Evolutionary conservation across 2,329 filamentous ascomycete species (phyloP).

Genomic region (Talaromyces rugulosus): DNA sequence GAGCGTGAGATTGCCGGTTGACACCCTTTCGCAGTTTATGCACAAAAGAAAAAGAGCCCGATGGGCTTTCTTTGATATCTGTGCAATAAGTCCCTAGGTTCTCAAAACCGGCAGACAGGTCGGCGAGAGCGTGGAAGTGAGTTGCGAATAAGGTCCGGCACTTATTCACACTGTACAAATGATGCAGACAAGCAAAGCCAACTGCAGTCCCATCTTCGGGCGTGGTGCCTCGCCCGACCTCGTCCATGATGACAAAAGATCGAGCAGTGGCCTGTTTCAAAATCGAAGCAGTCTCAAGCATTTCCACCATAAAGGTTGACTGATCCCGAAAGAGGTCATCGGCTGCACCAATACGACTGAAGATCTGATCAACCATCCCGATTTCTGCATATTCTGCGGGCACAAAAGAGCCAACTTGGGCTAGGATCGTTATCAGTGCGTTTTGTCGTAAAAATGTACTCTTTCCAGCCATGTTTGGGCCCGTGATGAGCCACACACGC

Average conservation of each 20-base stretch:
- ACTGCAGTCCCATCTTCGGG: slow-evolving; percentile 88
- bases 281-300: slow-evolving; percentile 93
- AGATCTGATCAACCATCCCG: slow-evolving; percentile 92
- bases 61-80: slow-evolving; percentile 71
- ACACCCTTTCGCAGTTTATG: slow-evolving; percentile 77
- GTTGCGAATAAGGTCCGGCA: slow-evolving; percentile 88
- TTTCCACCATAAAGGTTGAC: slow-evolving; percentile 99
- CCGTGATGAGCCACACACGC: slow-evolving; percentile 64
- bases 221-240: slow-evolving; percentile 91
- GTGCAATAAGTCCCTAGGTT: slow-evolving; percentile 78
- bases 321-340: slow-evolving; percentile 94
- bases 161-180: slow-evolving; percentile 72
- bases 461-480: slow-evolving; percentile 99
- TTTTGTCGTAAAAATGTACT: slow-evolving; percentile 95
- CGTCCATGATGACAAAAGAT: slow-evolving; percentile 97
- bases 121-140: slow-evolving; percentile 82
- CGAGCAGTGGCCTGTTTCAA: slow-evolving; percentile 75
- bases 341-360: slow-evolving; percentile 86
- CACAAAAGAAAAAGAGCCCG: slow-evolving; percentile 73
- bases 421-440: slow-evolving; percentile 87
- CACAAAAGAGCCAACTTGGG: slow-evolving; percentile 89
- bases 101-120: slow-evolving; percentile 62
- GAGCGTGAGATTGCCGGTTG: slow-evolving; percentile 81
- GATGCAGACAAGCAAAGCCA: slow-evolving; percentile 80
- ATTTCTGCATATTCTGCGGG: slow-evolving; percentile 82